Evolutionary conservation across 768 basidiomycete genomes (phyloP).

Genomic region (Mycena sanguinolenta): DNA sequence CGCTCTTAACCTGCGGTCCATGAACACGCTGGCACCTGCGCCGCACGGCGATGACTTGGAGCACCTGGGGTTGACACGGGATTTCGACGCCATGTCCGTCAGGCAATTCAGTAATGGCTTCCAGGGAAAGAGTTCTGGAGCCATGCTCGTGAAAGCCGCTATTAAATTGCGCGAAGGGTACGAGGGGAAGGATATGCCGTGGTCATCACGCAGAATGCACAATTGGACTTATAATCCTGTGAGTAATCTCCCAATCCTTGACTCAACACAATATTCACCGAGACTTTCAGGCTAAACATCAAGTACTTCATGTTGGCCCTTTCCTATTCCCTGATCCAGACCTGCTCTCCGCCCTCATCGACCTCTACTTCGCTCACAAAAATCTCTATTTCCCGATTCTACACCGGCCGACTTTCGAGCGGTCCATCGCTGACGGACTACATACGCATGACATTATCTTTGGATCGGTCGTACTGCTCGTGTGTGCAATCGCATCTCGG

Average conservation of each 20-base stretch:
- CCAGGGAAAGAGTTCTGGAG: conserved; percentile 15
- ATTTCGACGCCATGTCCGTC: background rate
- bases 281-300: conserved; percentile 1
- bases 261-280: background rate
- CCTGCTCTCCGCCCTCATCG: conserved; percentile 65
- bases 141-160: conserved; percentile 16
- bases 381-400: conserved; percentile 77
- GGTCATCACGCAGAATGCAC: conserved; percentile 7
- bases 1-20: conserved; percentile 21
- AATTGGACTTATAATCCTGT: conserved; percentile 26
- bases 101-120: background rate
- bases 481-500: conserved; percentile 60
- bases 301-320: conserved; percentile 10
- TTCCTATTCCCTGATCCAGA: conserved; percentile 66
- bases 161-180: conserved; percentile 16
- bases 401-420: conserved; percentile 77
- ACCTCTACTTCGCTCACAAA: conserved; percentile 71
- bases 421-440: conserved; percentile 58
- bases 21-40: conserved; percentile 25
- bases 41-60: background rate
- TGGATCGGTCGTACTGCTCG: conserved; percentile 69
- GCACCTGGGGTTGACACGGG: background rate
- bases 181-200: conserved; percentile 8
- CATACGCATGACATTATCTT: conserved; percentile 64
- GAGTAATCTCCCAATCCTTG: background rate